Base-by-base conservation (phyloP, 2,329 filamentous ascomycete genomes). In the Beauveria scarabaeidicola region DNA sequence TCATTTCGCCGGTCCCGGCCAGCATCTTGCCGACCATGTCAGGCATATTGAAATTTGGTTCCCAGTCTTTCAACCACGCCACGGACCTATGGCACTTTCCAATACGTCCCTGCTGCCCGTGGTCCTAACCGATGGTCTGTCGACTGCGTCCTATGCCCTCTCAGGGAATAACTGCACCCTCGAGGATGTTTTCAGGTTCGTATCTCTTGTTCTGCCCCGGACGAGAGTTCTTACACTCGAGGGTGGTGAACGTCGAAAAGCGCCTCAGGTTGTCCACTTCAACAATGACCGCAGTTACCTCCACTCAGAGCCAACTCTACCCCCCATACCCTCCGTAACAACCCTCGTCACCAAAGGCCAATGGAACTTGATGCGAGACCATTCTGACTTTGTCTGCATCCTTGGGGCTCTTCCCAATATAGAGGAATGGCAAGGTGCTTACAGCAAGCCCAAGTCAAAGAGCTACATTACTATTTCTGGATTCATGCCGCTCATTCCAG, bases 21-120 rank as follows among this genome's bases (percentile, higher is more conserved):
- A 78, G 29, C 82, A 88, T 66, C 79, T 91, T 6, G 78, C 81
- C 21, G 65, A 73, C 9, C 84, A 89, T 64, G 83, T 91, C 61
- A 85, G 84, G 64, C 88, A 91, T 67, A 81, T 90, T 61, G 88
- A 91, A 71, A 78, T 90, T 46, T 91, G 88, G 87, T 88, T 91
- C 63, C 88, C 88, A 3, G 87, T 90, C 44, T 91, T 88, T 66
- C 81, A 86, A 64, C 82, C 81, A 21, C 80, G 78, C 13, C 76
- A 77, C 60, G 73, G 75, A 10, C 73, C 78, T 5, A 66, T 74
- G 44, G 72, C 75, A 4, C 64, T 76, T 21, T 75, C 77, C 17
- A 75, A 75, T 44, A 75, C 74, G 0, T 72, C 78, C 54, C 71
- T 76, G 2, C 70, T 82, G 10, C 81, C 80, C 8, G 80, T 77